These are phyloP conservation scores for Pseudocercospora eumusae DNA, from an alignment of 2,329 filamentous ascomycete genomes.

Conservation along the genomic window DNA sequence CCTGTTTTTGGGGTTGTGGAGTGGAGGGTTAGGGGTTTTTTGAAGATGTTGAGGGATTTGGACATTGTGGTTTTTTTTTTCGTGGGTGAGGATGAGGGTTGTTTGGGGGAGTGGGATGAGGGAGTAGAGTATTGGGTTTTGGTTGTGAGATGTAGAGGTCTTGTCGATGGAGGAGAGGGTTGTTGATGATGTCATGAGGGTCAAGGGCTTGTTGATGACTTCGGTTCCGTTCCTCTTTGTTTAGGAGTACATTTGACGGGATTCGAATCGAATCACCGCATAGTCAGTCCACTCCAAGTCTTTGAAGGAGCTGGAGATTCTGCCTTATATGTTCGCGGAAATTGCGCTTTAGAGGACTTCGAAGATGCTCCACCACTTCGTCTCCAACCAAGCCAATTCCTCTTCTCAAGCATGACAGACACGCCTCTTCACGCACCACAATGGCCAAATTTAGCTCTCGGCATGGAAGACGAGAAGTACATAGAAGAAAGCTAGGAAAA, in stretches of 20 bases:
- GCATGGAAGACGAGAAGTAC: conserved; percentile 44
- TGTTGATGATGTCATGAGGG: too few relatives aligned
- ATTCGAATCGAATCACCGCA: too few relatives aligned
- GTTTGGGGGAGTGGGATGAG: neutral
- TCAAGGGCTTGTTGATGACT: too few relatives aligned
- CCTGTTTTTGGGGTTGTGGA: conserved; percentile 61
- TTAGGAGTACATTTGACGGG: too few relatives aligned
- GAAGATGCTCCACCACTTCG: conserved; percentile 30
- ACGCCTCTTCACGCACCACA: conserved; percentile 69
- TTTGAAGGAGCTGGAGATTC: too few relatives aligned
- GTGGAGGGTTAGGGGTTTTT: conserved; percentile 60
- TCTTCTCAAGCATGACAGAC: conserved; percentile 64
- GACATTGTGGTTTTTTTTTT: conserved; percentile 34
- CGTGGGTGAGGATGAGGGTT: neutral
- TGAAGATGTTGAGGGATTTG: conserved; percentile 52
- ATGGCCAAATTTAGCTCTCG: conserved; percentile 51
- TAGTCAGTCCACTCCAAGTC: too few relatives aligned
- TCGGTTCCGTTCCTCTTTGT: too few relatives aligned
- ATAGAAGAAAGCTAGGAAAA: conserved; percentile 30
- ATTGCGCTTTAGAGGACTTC: too few relatives aligned
- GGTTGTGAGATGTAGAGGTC: too few relatives aligned
- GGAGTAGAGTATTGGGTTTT: too few relatives aligned
- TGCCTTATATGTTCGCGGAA: too few relatives aligned
- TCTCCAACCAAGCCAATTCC: conserved; percentile 51
- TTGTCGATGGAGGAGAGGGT: too few relatives aligned